Base-by-base conservation (phyloP, 2,329 filamentous ascomycete genomes). In the Ophiostoma fasciatum region DNA sequence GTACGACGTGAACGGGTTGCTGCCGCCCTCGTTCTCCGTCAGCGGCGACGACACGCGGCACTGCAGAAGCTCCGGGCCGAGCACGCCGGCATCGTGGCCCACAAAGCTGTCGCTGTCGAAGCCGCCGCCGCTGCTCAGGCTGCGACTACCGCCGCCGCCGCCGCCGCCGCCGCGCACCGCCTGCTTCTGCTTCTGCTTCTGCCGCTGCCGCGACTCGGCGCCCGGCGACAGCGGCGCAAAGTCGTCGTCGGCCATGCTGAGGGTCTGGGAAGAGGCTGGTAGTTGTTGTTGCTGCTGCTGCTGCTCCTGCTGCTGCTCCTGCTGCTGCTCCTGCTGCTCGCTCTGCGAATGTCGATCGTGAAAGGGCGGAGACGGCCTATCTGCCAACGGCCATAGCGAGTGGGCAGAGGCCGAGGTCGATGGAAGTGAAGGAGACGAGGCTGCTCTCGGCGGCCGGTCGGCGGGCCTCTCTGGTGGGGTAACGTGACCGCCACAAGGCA, bases 1-100 rank as follows among this genome's bases (percentile, higher is more conserved):
- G 56, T 98, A 98, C 10, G 90, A 96, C 40, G 96, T 80, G 61
- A 93, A 98, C 36, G 84, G 81, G 59, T 94, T 90, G 58, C 94
- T 94, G 40, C 87, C 92, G 32, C 90, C 88, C 51, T 94, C 84
- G 51, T 88, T 90, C 64, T 96, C 90, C 60, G 94, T 96, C 57
- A 88, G 71, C 15, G 90, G 85, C 40, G 78, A 72, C 37, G 75
- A 74, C 14, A 98, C 88, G 14, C 64, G 74, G 54, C 87, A 94
- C 52, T 93, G 81, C 29, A 98, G 68, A 38, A 73, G 69, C 46
- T 92, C 88, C 26, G 66, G 69, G 42, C 78, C 78, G 36, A 81
- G 63, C 31, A 74, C 74, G 25, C 68, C 68, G 35, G 74, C 59
- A 50, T 81, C 76, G 39, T 68, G 62, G 19, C 61, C 56, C 36